Evolutionary conservation across 1,139 yeast species (phyloP).

Genomic region (Suhomyces guaymorum): DNA sequence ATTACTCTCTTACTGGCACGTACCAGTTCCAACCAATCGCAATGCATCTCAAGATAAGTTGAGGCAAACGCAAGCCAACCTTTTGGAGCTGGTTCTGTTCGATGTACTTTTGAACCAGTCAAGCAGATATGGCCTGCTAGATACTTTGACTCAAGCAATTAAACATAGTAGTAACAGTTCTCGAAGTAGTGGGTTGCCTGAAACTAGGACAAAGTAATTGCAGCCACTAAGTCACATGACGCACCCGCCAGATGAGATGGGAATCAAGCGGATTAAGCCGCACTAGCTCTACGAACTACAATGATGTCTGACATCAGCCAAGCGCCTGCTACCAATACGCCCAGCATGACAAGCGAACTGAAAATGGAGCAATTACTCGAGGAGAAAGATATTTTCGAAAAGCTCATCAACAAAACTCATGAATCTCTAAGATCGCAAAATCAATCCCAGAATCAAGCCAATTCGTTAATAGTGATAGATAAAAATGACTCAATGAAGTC

Average conservation of each 20-base stretch:
- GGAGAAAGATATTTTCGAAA: slow-evolving; percentile 6
- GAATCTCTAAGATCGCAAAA: slow-evolving; percentile 2
- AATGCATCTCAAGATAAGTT: slow-evolving; percentile 22
- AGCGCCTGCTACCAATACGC: no score
- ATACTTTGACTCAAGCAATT: slow-evolving; percentile 23
- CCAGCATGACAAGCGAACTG: no score
- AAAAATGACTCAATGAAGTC: slow-evolving; percentile 31
- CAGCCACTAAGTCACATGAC: no score
- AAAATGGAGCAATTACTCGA: slow-evolving; percentile 4
- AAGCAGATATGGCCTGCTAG: slow-evolving; percentile 34
- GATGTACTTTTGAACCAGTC: slow-evolving; percentile 20
- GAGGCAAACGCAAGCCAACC: slow-evolving; percentile 24
- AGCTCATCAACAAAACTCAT: slow-evolving; percentile 2
- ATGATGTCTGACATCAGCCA: no score
- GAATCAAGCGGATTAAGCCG: no score
- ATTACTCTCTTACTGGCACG: slow-evolving; percentile 18
- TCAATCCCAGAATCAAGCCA: slow-evolving; percentile 1
- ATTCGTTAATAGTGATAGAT: slow-evolving; percentile 18
- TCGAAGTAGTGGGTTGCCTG: no score
- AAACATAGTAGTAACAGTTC: slow-evolving; percentile 15
- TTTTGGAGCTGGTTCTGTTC: slow-evolving; percentile 27
- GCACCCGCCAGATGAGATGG: no score
- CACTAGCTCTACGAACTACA: no score
- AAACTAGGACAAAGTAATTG: no score
- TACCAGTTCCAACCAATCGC: slow-evolving; percentile 18